Evolutionary conservation across 805 yeast genomes (phyloP).

Genomic region (Teunomyces funiuensis): DNA sequence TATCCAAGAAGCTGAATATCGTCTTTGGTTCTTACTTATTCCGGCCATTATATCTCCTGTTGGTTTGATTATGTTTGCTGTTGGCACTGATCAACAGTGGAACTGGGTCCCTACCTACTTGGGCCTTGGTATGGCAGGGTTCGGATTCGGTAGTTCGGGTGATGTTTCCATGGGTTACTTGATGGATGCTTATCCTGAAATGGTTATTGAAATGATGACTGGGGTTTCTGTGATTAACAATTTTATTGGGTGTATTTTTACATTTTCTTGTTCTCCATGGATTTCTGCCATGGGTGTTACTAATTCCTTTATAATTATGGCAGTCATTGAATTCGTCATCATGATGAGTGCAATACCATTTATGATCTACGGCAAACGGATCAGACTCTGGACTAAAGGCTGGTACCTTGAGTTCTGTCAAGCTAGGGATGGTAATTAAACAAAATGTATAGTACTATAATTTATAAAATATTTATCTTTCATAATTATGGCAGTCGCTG

Average conservation of each 20-base stretch:
- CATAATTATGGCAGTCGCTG: too few relatives aligned
- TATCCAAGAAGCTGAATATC: constrained; percentile 62
- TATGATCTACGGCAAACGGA: constrained; percentile 57
- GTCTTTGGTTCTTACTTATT: constrained; percentile 55
- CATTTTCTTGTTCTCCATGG: constrained; percentile 65
- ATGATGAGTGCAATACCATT: constrained; percentile 59
- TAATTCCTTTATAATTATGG: constrained; percentile 60
- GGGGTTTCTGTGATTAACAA: constrained; percentile 67
- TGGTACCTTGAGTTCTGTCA: constrained; percentile 56
- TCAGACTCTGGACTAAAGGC: constrained; percentile 58
- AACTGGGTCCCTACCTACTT: constrained; percentile 55
- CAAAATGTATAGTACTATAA: background rate
- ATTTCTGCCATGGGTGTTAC: constrained; percentile 55
- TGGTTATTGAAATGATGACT: constrained; percentile 70
- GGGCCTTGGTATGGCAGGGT: constrained; percentile 64
- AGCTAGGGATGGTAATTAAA: constrained; percentile 17
- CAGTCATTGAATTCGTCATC: constrained; percentile 58
- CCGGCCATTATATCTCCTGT: constrained; percentile 60
- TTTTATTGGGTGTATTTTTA: constrained; percentile 62
- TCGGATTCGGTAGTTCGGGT: constrained; percentile 70
- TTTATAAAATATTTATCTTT: too few relatives aligned
- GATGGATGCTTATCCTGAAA: constrained; percentile 68
- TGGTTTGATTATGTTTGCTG: constrained; percentile 65
- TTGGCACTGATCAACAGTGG: constrained; percentile 59
- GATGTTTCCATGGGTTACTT: constrained; percentile 67